These are phyloP conservation scores for Solanum chacoense DNA, from an alignment of 305 asterid species.

Conservation along the genomic window DNA sequence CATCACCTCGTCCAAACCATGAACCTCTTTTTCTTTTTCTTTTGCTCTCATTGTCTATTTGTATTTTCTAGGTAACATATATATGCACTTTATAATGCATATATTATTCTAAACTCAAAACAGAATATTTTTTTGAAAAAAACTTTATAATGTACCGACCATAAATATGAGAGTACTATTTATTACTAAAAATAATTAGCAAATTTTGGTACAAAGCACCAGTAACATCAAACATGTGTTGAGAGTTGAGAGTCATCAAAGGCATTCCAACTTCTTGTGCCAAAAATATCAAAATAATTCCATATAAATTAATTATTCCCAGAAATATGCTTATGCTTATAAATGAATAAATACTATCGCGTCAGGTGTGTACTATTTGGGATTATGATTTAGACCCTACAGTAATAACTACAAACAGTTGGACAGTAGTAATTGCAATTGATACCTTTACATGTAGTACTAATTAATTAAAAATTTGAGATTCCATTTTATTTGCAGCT, in stretches of 20 bases:
- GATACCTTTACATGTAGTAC: not conserved
- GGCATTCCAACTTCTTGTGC: not conserved
- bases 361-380: not conserved
- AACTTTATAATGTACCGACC: not conserved
- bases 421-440: not conserved
- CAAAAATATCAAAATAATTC: not conserved
- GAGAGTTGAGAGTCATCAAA: not conserved
- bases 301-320: not conserved
- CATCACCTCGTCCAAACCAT: not conserved
- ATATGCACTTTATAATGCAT: not conserved
- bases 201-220: not conserved
- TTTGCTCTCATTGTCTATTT: not conserved
- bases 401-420: not conserved
- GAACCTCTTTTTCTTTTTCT: not conserved
- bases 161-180: not conserved
- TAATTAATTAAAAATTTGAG: not conserved
- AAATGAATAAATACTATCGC: not conserved
- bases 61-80: not conserved
- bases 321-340: not conserved
- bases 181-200: not conserved
- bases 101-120: not conserved
- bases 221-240: not conserved
- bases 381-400: not conserved
- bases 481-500: not conserved
- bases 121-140: not conserved